Base-by-base conservation (phyloP, 2,329 filamentous ascomycete genomes). In the Juglanconis sp. region DNA sequence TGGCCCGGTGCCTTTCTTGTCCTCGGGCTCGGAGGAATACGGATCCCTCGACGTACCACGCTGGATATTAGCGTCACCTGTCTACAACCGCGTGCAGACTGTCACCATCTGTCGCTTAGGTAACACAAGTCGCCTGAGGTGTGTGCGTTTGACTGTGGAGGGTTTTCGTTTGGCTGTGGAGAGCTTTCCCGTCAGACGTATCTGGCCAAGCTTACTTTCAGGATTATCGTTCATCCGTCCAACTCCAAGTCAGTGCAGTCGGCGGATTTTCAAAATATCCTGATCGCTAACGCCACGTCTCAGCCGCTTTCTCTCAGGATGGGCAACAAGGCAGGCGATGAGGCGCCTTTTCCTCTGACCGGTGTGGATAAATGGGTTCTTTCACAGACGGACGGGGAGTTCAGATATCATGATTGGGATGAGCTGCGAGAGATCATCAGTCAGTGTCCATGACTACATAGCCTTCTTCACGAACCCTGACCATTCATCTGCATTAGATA, bases 381-480 rank as follows among this genome's bases (percentile, higher is more conserved):
- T 15, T 83, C 83, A 35, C 78, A 82, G 65, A 85, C 84, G 1
- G 92, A 97, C 69, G 82, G 87, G 24, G 81, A 89, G 53, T 96
- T 90, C 72, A 76, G 80, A 63, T 81, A 81, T 49, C 86, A 93
- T 73, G 81, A 84, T 52, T 97, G 93, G 94, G 80, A 86, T 11
- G 81, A 89, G 59, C 81, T 95, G 63, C 85, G 82, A 70, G 76
- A 83, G 9, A 83, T 95, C 59, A 86, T 92, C 65, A 76, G 85
- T 87, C 72, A 68, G 80, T 65, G 32, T 40, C 30, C 8, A 2
- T 34, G 36, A n/a, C 9, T 13, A 38, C 31, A 3, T 11, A 17
- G 10, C n/a, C 32, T 7, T 34, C 31, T 48, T 55, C 34, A 17
- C 44, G 42, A 24, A 7, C 47, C 46, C 61, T 63, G 15, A 63